A percentile compares a stretch with the other conserved stretches of the same genome.
These are phyloP conservation scores for Panicum miliaceum DNA, from an alignment of 176 grass and related monocot genomes.

Conservation along the genomic window DNA sequence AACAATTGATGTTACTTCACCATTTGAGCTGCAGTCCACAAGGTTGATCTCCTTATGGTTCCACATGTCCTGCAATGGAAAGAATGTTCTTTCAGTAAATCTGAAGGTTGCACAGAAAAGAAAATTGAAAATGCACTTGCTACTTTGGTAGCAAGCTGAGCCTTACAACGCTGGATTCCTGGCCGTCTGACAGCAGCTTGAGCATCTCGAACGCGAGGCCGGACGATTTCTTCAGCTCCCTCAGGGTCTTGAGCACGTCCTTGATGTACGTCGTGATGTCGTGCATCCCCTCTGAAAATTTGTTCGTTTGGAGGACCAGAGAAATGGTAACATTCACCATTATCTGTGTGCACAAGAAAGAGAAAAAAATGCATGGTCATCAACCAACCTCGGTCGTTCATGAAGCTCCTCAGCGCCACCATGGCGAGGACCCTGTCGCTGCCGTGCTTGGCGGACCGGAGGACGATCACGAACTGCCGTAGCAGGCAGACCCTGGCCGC, in stretches of 20 bases:
- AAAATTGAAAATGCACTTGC: neutral
- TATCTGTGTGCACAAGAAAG: too few species aligned
- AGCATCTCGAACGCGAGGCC: constrained; percentile 74
- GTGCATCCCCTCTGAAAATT: constrained; percentile 63
- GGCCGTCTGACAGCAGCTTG: constrained; percentile 71
- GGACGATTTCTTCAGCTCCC: constrained; percentile 75
- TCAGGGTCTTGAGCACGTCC: constrained; percentile 61
- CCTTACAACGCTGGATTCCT: constrained; percentile 69
- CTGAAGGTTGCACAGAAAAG: neutral
- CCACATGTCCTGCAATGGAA: constrained; percentile 61
- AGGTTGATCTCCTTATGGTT: constrained; percentile 63
- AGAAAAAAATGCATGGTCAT: neutral
- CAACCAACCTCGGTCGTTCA: constrained; percentile 60
- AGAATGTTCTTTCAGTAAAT: neutral
- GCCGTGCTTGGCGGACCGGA: constrained; percentile 66
- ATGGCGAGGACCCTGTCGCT: constrained; percentile 68
- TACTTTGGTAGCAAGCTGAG: neutral
- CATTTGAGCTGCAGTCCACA: constrained; percentile 62
- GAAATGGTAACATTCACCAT: too few species aligned
- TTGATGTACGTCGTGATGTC: constrained; percentile 69
- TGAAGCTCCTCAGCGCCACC: constrained; percentile 70
- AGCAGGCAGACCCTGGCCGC: constrained; percentile 67
- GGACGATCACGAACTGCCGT: constrained; percentile 59
- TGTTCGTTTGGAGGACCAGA: neutral
- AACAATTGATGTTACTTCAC: constrained; percentile 57